Base-by-base conservation (phyloP, 2,329 filamentous ascomycete species). In the Nigrospora oryzae region DNA sequence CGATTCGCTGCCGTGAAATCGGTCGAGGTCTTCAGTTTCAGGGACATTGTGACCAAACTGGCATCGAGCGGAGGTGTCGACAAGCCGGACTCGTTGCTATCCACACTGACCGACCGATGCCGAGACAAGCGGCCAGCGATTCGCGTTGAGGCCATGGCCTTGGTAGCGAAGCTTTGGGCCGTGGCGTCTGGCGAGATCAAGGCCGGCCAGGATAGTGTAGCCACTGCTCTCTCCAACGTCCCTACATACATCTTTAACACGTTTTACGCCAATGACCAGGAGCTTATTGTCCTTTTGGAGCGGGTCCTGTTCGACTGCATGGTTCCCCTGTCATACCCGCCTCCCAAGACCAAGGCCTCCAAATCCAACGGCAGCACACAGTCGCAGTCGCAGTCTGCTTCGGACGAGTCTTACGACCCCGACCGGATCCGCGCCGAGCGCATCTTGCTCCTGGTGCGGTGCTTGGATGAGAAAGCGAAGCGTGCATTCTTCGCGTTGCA, bases 141-240 rank as follows among this genome's bases (percentile, higher is more conserved):
- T 11, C 86, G 91, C 46, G 81, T 86, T 35, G 88, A 91, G 55
- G 90, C 89, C 19, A 95, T 95, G 79, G 84, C 82, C 42, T 73
- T 94, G 10, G 70, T 97, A 1, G 87, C 81, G 11, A 87, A 83
- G 49, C 82, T 97, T 28, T 98, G 93, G 93, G 90, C 88, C n/a
- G 90, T 94, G 15, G 91, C 88, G 12, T 81, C 84, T 15, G 87
- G 89, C 15, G 90, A 95, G 56, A 86, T 98, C 54, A 82, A 87
- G 19, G 80, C 84, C 43, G 88, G 87, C 13, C 85, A 91, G 55
- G 88, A 95, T 53, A 71, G 75, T 15, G 84, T 95, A 16, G 77
- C 76, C 12, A 70, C 79, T 11, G 77, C 91, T n/a, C 70, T 98
- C 12, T 84, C 83, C 7, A 83, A 83, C 19, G 89, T 94, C 35